Evolutionary conservation across 23 red algal species (phyloP), one percentile per base, ranked within the genome.

Genomic region (Cyanidioschyzon merolae): DNA sequence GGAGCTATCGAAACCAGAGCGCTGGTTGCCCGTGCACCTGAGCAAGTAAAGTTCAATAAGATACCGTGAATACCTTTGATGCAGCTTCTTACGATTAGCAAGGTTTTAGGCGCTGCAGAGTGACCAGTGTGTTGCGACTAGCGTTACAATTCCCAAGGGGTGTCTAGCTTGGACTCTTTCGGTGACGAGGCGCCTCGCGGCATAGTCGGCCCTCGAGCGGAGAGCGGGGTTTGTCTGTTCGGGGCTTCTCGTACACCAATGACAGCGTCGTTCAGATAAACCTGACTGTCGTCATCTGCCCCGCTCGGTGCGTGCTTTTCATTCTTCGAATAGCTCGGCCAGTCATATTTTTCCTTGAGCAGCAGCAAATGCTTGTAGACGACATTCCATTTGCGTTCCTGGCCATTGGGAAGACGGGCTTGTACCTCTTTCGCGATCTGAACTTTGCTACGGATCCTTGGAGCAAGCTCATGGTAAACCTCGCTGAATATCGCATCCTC

Each of bases 281-380:
- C 45, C 45, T 54, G 45, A 15, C 45, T 21, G 45, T 54, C 45
- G 45, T 54, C 45, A 54, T 54, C 45, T 54, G 45, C 45, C 12
- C 45, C 45, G 21, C 21, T 54, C 21, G 45, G 45, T 7, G 45
- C 45, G 45, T 21, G 7, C 21, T 7, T 21, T 21, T 54, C 45
- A 54, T 54, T 21, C 45, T 54, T 54, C 45, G 45, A 54, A 54
- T 15, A 54, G 45, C 21, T 54, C 21, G 63, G 32, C 63, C 63
- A 71, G n/a, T 71, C 30, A 35, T 71, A 27, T 71, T 71, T 71
- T 35, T 71, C 63, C 29, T 71, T 71, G 63, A 71, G 63, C 12
- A 71, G 63, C 63, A 71, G 63, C 63, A 71, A 35, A 35, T 71
- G 63, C 30, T 71, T 71, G 63, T 71, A 71, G 32, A 71, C 63